Percentiles rank a stretch among this genome's conserved stretches.
phyloP scores from a whole-genome alignment of 208 protist genomes.

The Trichomonas tenax region DNA sequence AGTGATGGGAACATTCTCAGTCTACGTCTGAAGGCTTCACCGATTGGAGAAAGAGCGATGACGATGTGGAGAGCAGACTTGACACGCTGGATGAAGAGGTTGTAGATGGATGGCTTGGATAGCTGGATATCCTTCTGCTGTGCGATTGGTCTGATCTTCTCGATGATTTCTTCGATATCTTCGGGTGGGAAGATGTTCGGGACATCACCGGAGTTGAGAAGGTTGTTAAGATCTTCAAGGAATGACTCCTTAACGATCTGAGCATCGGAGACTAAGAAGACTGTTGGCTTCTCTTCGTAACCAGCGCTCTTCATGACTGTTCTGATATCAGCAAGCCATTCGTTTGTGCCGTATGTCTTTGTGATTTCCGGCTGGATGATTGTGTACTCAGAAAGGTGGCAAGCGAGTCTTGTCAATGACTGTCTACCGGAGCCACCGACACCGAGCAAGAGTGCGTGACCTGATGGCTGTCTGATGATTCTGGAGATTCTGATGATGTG shows the following conservation, averaged over 20 bases:
- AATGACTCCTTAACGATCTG: conserved; percentile 88
- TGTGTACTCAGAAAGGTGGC: conserved; percentile 75
- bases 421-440: conserved; percentile 89
- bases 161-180: conserved; percentile 74
- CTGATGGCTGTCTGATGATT: conserved; percentile 76
- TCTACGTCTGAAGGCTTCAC: conserved; percentile 73
- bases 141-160: conserved; percentile 72
- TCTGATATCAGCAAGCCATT: conserved; percentile 87
- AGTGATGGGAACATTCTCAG: conserved; percentile 90
- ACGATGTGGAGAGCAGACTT: conserved; percentile 77
- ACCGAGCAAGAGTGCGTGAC: conserved; percentile 82
- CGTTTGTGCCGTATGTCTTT: conserved; percentile 77
- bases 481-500: conserved; percentile 80
- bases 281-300: conserved; percentile 69
- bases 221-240: conserved; percentile 94
- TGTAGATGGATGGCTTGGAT: conserved; percentile 73
- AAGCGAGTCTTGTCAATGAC: conserved; percentile 74
- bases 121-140: conserved; percentile 61
- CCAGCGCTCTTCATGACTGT: conserved; percentile 64
- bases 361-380: conserved; percentile 78
- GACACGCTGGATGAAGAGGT: conserved; percentile 71
- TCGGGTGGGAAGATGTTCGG: conserved; percentile 79
- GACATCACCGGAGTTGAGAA: conserved; percentile 89
- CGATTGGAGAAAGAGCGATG: conserved; percentile 82
- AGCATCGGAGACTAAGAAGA: conserved; percentile 90